Base-by-base conservation (phyloP, 179 eudicot genomes). In the Sideroxylon spinosum region DNA sequence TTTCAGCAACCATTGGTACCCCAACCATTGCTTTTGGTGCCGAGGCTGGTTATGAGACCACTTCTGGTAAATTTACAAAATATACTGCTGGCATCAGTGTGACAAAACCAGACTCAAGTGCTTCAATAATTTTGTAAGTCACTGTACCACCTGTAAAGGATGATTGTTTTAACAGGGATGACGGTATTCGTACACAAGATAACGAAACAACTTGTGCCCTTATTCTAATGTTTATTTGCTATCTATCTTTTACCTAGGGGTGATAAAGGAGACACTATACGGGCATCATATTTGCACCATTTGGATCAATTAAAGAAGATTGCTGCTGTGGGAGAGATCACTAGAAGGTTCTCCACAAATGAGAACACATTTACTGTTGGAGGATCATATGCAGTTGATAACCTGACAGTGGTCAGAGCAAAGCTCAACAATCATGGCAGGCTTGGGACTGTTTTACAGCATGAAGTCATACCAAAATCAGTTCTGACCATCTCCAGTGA, bases 341-440 rank as follows among this genome's bases (percentile, higher is more conserved):
- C 89, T 73, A 82, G 98, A 82, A 87, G 85, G 88, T 93, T 95
- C 61, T 95, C 99, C 57, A 93, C 96, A 17, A 93, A 95, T 10
- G 97, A 93, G 82, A 95, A 95, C 88, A 93, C 98, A 23, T 82
- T 95, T 74, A 95, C 98, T 0, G 97, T 93, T 48, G 98, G 99
- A 76, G 99, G 99, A 50, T 84, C 85, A 4, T 88, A 86, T 74
- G 89, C 91, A 13, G 71, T 95, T 59, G 97, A 93, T 80, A 49
- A 72, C 66, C 78, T 89, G 82, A 93, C 97, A 19, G 66, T 83
- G 32, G 91, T 91, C 76, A 95, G 91, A 80, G 86, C 94, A 9
- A 95, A 90, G 89, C 92, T 95, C 78, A 90, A 91, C 86, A 95
- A 95, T 87, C 91, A 95, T 25, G 99, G 99, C 61, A 87, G 83